phyloP scores from a whole-genome alignment of 306 rosid genomes.

The Corylus heterophylla region DNA sequence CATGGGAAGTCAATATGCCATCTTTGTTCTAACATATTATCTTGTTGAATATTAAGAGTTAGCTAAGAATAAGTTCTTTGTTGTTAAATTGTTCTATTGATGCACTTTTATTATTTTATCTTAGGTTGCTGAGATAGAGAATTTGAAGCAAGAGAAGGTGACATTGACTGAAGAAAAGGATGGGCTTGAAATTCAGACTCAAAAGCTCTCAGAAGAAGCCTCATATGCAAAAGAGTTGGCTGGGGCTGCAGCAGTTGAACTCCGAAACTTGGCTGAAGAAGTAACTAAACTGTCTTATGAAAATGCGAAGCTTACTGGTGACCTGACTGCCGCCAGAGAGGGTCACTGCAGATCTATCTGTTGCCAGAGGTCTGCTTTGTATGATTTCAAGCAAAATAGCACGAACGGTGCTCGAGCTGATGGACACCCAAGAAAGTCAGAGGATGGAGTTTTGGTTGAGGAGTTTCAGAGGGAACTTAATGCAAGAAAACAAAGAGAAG shows the following conservation, averaged over 20 bases:
- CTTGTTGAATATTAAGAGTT: slow-evolving; percentile 10
- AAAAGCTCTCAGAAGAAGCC: slow-evolving; percentile 77
- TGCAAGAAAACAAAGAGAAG: slow-evolving; percentile 65
- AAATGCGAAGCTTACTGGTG: slow-evolving; percentile 68
- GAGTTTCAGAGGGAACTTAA: slow-evolving; percentile 67
- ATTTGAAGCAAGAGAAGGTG: slow-evolving; percentile 74
- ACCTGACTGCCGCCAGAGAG: slow-evolving; percentile 53
- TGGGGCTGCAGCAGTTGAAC: slow-evolving; percentile 83
- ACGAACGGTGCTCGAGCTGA: slow-evolving; percentile 34
- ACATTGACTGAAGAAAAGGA: slow-evolving; percentile 67
- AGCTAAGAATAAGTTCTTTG: background rate
- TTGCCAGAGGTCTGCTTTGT: slow-evolving; percentile 43
- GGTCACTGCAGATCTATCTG: slow-evolving; percentile 41
- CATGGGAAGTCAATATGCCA: slow-evolving; percentile 10
- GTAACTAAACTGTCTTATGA: slow-evolving; percentile 77
- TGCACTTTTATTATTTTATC: slow-evolving; percentile 21
- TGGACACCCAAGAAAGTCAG: slow-evolving; percentile 36
- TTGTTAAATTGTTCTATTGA: slow-evolving; percentile 6
- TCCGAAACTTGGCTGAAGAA: slow-evolving; percentile 82
- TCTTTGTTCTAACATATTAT: slow-evolving; percentile 3
- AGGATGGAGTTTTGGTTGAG: slow-evolving; percentile 45
- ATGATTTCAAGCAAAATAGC: slow-evolving; percentile 44
- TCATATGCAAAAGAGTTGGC: slow-evolving; percentile 92
- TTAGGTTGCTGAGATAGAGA: slow-evolving; percentile 76
- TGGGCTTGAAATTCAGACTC: slow-evolving; percentile 71